Evolutionary conservation across 495 filamentous ascomycete genomes (phyloP).

Genomic region (Aspergillus heteromorphus): DNA sequence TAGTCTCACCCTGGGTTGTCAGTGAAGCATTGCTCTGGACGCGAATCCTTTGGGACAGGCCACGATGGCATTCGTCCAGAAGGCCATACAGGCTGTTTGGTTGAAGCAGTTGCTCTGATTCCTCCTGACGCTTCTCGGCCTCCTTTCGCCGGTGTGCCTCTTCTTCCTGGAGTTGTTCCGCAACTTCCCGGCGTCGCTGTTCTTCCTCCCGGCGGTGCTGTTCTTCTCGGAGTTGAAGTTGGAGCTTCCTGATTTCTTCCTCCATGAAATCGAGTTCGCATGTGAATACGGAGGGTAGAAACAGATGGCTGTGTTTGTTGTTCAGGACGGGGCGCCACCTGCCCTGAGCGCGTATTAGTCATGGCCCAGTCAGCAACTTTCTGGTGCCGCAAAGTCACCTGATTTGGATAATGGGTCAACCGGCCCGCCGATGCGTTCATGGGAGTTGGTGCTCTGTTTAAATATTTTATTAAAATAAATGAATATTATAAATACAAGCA

Average conservation of each 20-base stretch:
- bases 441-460: no score
- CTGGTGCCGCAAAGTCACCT: no score
- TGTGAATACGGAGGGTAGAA: no score
- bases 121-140: neutral
- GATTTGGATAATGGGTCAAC: no score
- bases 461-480: no score
- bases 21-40: slow-evolving; percentile 22
- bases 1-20: slow-evolving; percentile 18
- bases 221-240: slow-evolving; percentile 16
- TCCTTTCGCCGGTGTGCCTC: slow-evolving; percentile 4
- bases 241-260: slow-evolving; percentile 19
- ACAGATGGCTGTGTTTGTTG: no score
- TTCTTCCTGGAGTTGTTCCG: slow-evolving; percentile 2
- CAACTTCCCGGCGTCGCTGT: slow-evolving; percentile 2
- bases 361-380: no score
- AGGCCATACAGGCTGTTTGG: slow-evolving; percentile 13
- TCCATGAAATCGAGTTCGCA: no score
- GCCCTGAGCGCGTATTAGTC: no score
- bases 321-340: no score
- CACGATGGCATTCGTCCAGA: slow-evolving; percentile 17
- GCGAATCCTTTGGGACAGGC: slow-evolving; percentile 20
- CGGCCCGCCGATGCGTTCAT: no score
- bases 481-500: no score
- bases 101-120: neutral
- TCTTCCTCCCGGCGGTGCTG: slow-evolving; percentile 8